Percentiles rank a stretch among this genome's conserved stretches.
Evolutionary conservation across 1,139 yeast species (phyloP).

Genomic region (Suhomyces choctaworum): DNA sequence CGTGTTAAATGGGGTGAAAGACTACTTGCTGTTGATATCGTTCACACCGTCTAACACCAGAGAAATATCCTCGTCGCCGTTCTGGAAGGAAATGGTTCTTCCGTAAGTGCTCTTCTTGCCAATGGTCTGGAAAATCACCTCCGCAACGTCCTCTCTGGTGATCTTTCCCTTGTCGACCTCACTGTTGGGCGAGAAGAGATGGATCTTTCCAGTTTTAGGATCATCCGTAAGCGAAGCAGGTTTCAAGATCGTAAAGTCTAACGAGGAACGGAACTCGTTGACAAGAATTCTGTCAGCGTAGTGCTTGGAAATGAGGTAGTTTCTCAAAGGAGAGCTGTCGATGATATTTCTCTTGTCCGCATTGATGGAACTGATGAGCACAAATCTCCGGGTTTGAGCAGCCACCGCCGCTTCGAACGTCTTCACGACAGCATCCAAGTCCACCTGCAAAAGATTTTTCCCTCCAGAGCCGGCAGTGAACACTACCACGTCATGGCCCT

Average conservation of each 20-base stretch:
- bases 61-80: conserved; percentile 19
- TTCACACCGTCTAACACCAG: conserved; percentile 1
- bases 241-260: conserved; percentile 54
- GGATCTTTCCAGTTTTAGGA: conserved; percentile 39
- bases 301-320: conserved; percentile 55
- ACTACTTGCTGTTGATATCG: no score
- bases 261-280: conserved; percentile 30
- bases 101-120: conserved; percentile 27
- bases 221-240: conserved; percentile 49
- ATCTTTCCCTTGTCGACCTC: conserved; percentile 21
- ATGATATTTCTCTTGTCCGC: conserved; percentile 50
- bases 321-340: conserved; percentile 26
- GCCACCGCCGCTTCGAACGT: conserved; percentile 55
- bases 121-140: conserved; percentile 24
- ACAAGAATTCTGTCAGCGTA: conserved; percentile 54
- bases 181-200: conserved; percentile 15
- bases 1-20: no score
- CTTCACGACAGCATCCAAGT: conserved; percentile 63
- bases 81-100: conserved; percentile 27
- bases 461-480: conserved; percentile 70
- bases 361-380: conserved; percentile 58
- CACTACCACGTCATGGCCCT: conserved; percentile 57
- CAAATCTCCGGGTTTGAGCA: conserved; percentile 48
- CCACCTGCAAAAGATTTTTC: conserved; percentile 52
- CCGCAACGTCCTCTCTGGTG: conserved; percentile 35